phyloP scores from a whole-genome alignment of 228 moss, liverwort and hornwort species.

The Sphagnum fallax region DNA sequence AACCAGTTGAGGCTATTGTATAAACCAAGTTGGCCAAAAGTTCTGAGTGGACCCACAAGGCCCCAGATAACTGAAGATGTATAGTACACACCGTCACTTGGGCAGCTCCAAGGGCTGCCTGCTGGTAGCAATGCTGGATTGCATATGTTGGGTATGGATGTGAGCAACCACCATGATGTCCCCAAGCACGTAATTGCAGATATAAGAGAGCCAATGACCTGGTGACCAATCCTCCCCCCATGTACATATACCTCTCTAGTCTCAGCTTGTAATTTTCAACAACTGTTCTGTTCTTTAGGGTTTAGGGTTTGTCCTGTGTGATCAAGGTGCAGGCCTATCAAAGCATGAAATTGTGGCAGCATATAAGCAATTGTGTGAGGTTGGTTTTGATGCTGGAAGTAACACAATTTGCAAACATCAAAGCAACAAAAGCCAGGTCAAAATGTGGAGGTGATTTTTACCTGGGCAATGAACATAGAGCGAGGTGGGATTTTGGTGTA shows the following conservation, averaged over 20 bases:
- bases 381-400: no score
- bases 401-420: neutral
- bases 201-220: conserved; percentile 26
- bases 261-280: no score
- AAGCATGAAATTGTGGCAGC: no score
- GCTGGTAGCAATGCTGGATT: conserved; percentile 19
- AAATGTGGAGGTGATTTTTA: neutral
- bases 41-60: conserved; percentile 31
- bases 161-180: conserved; percentile 31
- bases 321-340: no score
- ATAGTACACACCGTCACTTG: conserved; percentile 29
- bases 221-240: neutral
- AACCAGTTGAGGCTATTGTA: conserved; percentile 45
- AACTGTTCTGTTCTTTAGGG: no score
- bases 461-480: conserved; percentile 42
- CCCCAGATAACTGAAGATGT: conserved; percentile 35
- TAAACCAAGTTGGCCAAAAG: conserved; percentile 23
- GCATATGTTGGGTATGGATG: conserved; percentile 29
- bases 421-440: neutral
- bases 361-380: no score
- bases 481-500: conserved; percentile 87
- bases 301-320: no score
- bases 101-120: conserved; percentile 43
- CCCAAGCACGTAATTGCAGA: conserved; percentile 15
- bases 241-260: no score